A percentile compares a stretch with the other conserved stretches of the same genome.
These are phyloP conservation scores for Blastobotrys chiropterorum DNA, from an alignment of 805 yeast species.

Conservation along the genomic window DNA sequence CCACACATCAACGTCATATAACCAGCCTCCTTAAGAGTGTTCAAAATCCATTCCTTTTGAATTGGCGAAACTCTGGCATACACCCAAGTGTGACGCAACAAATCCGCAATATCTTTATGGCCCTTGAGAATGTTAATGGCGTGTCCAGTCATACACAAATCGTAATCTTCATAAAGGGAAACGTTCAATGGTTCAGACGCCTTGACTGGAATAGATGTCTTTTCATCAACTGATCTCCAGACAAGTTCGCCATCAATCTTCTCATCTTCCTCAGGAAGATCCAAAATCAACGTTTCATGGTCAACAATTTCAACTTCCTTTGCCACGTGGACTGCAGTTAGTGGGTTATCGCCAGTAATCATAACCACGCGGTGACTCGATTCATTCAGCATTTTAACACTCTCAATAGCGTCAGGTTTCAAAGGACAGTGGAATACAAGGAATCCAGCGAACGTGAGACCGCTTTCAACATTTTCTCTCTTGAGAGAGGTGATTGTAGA, in stretches of 20 bases:
- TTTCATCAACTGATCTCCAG: slow-evolving; percentile 83
- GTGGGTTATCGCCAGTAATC: slow-evolving; percentile 99
- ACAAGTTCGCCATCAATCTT: slow-evolving; percentile 50
- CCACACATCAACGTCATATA: slow-evolving; percentile 98
- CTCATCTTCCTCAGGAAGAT: slow-evolving; percentile 65
- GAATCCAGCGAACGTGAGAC: slow-evolving; percentile 80
- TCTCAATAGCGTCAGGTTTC: slow-evolving; percentile 86
- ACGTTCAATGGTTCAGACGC: slow-evolving; percentile 52
- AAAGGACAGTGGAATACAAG: slow-evolving; percentile 96
- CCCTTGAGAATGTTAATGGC: slow-evolving; percentile 64
- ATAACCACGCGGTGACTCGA: slow-evolving; percentile 92
- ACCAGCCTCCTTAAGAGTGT: slow-evolving; percentile 77
- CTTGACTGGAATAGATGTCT: slow-evolving; percentile 59
- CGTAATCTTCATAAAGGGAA: slow-evolving; percentile 56
- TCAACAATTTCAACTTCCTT: slow-evolving; percentile 84
- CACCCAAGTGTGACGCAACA: slow-evolving; percentile 90
- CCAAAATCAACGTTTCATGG: slow-evolving; percentile 78
- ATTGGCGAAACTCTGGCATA: slow-evolving; percentile 96
- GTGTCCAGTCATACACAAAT: slow-evolving; percentile 88
- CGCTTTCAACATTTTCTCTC: slow-evolving; percentile 72
- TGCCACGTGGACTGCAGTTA: slow-evolving; percentile 97
- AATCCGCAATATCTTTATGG: slow-evolving; percentile 61
- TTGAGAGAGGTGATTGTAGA: slow-evolving; percentile 51
- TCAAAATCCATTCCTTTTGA: slow-evolving; percentile 88
- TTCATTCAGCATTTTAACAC: slow-evolving; percentile 87